A percentile compares a stretch with the other conserved stretches of the same genome.
These are phyloP conservation scores for Fusarium scirpi DNA, from an alignment of 2,329 filamentous ascomycete genomes.

Conservation along the genomic window DNA sequence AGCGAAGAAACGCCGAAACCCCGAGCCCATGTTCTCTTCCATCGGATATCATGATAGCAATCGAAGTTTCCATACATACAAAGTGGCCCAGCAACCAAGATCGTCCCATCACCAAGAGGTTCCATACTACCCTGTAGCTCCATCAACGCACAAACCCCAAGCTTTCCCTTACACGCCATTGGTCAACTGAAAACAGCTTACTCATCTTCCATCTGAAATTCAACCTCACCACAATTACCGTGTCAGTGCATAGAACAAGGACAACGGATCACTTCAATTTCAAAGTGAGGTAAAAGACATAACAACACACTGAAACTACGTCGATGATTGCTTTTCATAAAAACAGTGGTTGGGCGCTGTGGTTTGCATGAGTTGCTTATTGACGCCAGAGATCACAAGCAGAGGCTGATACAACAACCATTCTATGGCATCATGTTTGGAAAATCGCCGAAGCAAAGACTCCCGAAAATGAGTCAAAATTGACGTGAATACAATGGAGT, in stretches of 20 bases:
- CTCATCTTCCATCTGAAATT: constrained; percentile 4
- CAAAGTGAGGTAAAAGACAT: neutral
- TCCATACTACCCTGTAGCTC: neutral
- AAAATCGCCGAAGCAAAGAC: neutral
- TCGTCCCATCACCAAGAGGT: neutral
- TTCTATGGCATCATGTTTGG: neutral
- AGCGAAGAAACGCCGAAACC: constrained; percentile 1
- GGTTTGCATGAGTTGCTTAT: neutral
- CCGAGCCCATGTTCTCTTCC: neutral
- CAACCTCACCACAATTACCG: neutral
- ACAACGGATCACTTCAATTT: neutral
- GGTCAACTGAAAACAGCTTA: constrained; percentile 3
- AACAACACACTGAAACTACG: rapidly evolving
- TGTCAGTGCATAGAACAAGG: neutral
- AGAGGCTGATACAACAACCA: neutral
- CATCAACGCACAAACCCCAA: neutral
- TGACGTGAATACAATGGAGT: neutral
- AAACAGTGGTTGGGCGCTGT: neutral
- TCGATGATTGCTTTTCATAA: neutral
- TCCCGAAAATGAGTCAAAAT: neutral
- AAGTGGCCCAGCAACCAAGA: neutral
- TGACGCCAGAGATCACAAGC: too few species aligned
- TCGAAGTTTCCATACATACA: neutral
- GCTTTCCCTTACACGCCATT: constrained; percentile 29
- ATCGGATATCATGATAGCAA: neutral